Conservation (phyloP, 108 stramenopile genomes). For the Schizochytrium sp. region DNA sequence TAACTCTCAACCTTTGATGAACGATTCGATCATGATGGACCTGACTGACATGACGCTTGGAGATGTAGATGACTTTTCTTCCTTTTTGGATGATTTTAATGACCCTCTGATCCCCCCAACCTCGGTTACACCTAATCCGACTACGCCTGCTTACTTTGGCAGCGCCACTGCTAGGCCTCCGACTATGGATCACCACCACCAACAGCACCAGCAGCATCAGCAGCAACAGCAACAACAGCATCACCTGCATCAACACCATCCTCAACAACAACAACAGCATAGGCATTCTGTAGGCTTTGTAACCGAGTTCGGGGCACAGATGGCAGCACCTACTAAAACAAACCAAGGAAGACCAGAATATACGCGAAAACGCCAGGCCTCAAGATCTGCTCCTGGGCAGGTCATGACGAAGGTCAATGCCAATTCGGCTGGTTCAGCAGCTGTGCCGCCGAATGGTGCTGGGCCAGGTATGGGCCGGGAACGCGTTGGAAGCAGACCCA, state of each 20-base stretch:
- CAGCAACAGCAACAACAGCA: conserved; percentile 1
- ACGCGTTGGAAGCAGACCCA: conserved; percentile 16
- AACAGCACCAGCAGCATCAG: conserved; percentile 21
- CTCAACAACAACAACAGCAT: conserved; percentile 10
- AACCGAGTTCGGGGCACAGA: conserved; percentile 40
- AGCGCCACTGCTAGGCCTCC: background rate
- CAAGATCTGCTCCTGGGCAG: conserved; percentile 3
- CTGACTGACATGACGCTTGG: conserved; percentile 28
- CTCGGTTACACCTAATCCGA: no score
- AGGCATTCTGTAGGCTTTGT: conserved; percentile 26
- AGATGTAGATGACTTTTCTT: conserved; percentile 33
- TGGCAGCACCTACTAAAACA: conserved; percentile 19
- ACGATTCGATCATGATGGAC: conserved; percentile 31
- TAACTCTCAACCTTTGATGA: background rate
- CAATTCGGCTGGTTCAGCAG: conserved; percentile 36
- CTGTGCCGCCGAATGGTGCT: background rate
- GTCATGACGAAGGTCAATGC: conserved; percentile 21
- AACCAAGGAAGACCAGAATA: conserved; percentile 18
- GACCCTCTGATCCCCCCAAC: background rate
- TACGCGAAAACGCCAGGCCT: conserved; percentile 60
- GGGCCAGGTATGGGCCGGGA: conserved; percentile 1
- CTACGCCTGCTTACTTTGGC: no score
- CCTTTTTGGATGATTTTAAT: conserved; percentile 23
- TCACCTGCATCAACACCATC: background rate
- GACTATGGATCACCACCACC: background rate